Percentiles rank a stretch among this genome's conserved stretches.
phyloP scores from a whole-genome alignment of 495 filamentous ascomycete species.

The Podospora australis region DNA sequence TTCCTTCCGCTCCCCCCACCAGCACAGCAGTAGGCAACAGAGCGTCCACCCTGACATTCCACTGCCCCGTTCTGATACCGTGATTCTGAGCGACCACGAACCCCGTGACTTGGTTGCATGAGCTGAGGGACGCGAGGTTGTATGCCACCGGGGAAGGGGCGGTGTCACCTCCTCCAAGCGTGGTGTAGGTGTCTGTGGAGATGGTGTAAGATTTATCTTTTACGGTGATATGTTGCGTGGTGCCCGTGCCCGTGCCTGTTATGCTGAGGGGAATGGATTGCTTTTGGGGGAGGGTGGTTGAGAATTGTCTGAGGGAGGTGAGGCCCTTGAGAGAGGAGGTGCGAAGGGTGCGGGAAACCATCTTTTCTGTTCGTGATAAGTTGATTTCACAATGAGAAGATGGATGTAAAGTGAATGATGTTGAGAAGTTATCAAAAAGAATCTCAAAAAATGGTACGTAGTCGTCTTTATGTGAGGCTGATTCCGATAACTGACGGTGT shows the following conservation, averaged over 20 bases:
- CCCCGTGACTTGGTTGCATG: constrained; percentile 26
- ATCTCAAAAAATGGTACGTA: too few species aligned
- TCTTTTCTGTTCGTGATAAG: too few species aligned
- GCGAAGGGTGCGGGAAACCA: too few species aligned
- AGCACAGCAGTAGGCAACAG: constrained; percentile 18
- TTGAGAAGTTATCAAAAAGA: too few species aligned
- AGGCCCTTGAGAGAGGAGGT: too few species aligned
- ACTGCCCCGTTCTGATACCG: constrained; percentile 17
- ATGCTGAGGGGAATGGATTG: constrained; percentile 12
- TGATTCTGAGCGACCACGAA: constrained; percentile 17
- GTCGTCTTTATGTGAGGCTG: too few species aligned
- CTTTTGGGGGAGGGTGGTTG: not conserved
- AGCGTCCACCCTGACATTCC: constrained; percentile 16
- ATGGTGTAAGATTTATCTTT: constrained; percentile 19
- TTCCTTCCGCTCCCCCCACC: constrained; percentile 17
- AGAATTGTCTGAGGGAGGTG: too few species aligned
- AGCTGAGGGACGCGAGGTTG: constrained; percentile 20
- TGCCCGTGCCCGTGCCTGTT: constrained; percentile 13
- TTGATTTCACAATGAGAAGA: too few species aligned
- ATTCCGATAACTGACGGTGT: too few species aligned
- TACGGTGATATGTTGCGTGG: constrained; percentile 14
- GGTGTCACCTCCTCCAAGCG: constrained; percentile 20
- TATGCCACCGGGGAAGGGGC: constrained; percentile 22
- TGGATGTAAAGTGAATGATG: too few species aligned
- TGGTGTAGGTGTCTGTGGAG: constrained; percentile 18